Conservation (phyloP, 148 eudicot species). For the Hydrangea macrophylla region DNA sequence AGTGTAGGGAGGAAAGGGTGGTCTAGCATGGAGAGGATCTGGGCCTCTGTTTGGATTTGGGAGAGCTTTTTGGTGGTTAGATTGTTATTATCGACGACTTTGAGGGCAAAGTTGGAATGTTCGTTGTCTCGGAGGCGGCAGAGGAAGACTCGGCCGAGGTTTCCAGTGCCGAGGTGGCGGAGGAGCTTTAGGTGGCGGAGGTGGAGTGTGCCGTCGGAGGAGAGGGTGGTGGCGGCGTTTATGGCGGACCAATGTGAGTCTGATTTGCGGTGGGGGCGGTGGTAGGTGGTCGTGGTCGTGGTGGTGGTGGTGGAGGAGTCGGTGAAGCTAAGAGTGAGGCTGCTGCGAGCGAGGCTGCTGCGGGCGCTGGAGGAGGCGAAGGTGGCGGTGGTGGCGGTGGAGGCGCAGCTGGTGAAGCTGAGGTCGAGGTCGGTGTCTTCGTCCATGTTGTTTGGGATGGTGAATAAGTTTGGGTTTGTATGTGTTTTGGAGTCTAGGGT, state of each 20-base stretch:
- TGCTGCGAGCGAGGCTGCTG: constrained; percentile 50
- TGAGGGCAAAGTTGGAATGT: constrained; percentile 62
- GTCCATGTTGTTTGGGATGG: constrained; percentile 28
- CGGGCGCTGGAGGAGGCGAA: constrained; percentile 42
- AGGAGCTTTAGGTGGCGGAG: constrained; percentile 74
- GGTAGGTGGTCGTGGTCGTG: constrained; percentile 20
- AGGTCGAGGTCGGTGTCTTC: constrained; percentile 51
- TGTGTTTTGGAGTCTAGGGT: background rate
- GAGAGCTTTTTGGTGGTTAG: constrained; percentile 49
- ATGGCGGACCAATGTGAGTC: constrained; percentile 72
- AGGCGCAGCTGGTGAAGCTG: constrained; percentile 46
- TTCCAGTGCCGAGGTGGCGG: constrained; percentile 69
- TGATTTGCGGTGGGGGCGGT: constrained; percentile 50
- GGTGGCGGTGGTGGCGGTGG: constrained; percentile 38
- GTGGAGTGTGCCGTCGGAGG: constrained; percentile 58
- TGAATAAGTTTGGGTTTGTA: too few species aligned
- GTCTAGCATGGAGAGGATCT: constrained; percentile 56
- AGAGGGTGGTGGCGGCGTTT: constrained; percentile 49
- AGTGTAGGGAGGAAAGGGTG: constrained; percentile 85
- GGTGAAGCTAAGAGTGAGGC: constrained; percentile 68
- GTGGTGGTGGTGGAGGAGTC: constrained; percentile 41
- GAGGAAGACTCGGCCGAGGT: constrained; percentile 79
- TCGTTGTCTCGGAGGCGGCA: constrained; percentile 67
- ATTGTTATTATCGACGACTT: constrained; percentile 65
- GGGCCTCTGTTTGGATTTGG: constrained; percentile 60